A percentile compares a stretch with the other conserved stretches of the same genome.
These are phyloP conservation scores for Anisodus tanguticus DNA, from an alignment of 257 asterid species.

Conservation along the genomic window DNA sequence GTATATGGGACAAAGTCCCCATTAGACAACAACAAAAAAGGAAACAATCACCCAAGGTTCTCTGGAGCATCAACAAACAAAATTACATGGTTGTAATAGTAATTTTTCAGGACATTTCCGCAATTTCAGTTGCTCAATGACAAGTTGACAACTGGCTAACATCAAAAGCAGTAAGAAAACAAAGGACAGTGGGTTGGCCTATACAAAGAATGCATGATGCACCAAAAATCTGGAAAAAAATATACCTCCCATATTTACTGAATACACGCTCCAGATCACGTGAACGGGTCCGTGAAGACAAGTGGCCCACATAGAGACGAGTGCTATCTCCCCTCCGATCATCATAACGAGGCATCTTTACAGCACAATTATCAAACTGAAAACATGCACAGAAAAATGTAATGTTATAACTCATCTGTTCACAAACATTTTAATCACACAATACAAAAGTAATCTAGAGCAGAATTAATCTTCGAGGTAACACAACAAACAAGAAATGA, in stretches of 20 bases:
- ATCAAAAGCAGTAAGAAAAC: constrained; percentile 17
- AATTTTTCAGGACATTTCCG: not conserved
- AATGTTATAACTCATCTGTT: not conserved
- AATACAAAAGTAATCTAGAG: not conserved
- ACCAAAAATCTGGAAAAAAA: not conserved
- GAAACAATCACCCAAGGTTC: no score
- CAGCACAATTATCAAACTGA: constrained; percentile 40
- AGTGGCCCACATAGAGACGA: constrained; percentile 96
- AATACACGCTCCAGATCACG: constrained; percentile 89
- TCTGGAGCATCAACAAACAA: no score
- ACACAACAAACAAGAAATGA: not conserved
- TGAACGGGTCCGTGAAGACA: constrained; percentile 92
- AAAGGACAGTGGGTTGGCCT: not conserved
- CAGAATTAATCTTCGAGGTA: not conserved
- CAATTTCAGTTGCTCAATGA: not conserved
- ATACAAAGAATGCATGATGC: not conserved
- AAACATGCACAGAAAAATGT: not conserved
- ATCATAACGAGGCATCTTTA: constrained; percentile 84
- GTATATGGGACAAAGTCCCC: not conserved
- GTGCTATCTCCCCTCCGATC: constrained; percentile 75
- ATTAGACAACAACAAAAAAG: not conserved
- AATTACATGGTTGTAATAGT: not conserved
- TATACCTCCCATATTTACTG: constrained; percentile 93
- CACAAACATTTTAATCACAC: not conserved
- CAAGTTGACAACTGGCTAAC: not conserved